Percentiles rank a stretch among this genome's conserved stretches.
Conservation (phyloP, 2,329 filamentous ascomycete genomes). For the Fusarium globosum region DNA sequence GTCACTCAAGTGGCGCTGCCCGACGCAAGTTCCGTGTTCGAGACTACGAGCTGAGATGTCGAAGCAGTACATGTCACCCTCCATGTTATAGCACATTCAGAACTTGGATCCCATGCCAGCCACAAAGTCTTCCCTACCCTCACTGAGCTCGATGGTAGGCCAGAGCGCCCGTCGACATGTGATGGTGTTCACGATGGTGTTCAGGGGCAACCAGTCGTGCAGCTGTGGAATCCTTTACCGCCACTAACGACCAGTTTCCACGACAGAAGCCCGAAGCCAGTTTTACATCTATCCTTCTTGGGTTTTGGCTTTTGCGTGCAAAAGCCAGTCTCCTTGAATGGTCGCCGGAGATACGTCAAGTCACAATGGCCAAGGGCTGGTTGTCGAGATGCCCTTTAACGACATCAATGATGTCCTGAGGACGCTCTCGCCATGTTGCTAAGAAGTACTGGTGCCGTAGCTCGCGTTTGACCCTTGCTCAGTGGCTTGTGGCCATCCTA, state of each 20-base stretch:
- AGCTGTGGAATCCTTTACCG: not conserved
- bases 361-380: too few species aligned
- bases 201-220: not conserved
- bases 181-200: not conserved
- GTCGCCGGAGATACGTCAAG: rapidly evolving
- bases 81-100: not conserved
- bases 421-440: too few species aligned
- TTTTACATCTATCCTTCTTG: rapidly evolving
- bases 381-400: rapidly evolving
- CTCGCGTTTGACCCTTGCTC: not conserved
- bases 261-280: rapidly evolving
- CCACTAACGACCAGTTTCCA: rapidly evolving
- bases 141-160: not conserved
- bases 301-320: rapidly evolving
- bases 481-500: not conserved
- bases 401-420: rapidly evolving
- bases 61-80: not conserved
- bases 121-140: not conserved
- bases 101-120: not conserved
- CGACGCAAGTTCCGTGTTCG: not conserved
- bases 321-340: not conserved
- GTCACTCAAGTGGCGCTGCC: not conserved
- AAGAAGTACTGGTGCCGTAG: not conserved
- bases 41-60: not conserved
- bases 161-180: not conserved